Percentiles rank a stretch among this genome's conserved stretches.
phyloP scores from a whole-genome alignment of 495 filamentous ascomycete genomes.

The Penicillium paxilli region DNA sequence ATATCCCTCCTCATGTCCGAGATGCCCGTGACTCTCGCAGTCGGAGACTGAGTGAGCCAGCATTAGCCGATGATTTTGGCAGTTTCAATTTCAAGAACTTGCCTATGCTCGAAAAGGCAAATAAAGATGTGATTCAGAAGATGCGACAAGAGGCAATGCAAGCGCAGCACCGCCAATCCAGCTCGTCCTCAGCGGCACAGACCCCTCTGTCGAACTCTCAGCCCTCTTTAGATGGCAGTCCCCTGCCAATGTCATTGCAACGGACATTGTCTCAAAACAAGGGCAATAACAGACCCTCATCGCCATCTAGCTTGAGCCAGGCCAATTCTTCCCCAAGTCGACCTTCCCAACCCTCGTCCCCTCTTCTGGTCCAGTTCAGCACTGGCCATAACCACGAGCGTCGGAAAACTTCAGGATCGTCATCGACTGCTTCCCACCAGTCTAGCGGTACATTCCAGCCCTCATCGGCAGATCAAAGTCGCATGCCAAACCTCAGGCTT shows the following conservation, averaged over 20 bases:
- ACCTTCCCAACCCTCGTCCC: conserved; percentile 90
- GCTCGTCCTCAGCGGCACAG: conserved; percentile 22
- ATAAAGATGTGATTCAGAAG: conserved; percentile 97
- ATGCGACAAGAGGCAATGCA: conserved; percentile 85
- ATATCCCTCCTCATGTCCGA: conserved; percentile 94
- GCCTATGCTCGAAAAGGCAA: conserved; percentile 94
- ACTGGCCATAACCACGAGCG: conserved; percentile 71
- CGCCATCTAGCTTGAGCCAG: conserved; percentile 77
- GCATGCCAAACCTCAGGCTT: conserved; percentile 52
- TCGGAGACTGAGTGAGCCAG: conserved; percentile 86
- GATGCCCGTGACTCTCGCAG: conserved; percentile 74
- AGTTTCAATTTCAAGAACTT: conserved; percentile 97
- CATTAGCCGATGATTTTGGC: conserved; percentile 88
- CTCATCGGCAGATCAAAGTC: conserved; percentile 60
- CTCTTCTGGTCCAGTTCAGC: conserved; percentile 87
- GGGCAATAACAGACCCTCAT: conserved; percentile 75
- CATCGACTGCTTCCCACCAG: conserved; percentile 79
- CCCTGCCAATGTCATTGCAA: conserved; percentile 78
- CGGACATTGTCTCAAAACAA: conserved; percentile 77
- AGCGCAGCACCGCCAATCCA: conserved; percentile 50
- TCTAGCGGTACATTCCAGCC: conserved; percentile 72
- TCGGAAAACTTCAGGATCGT: conserved; percentile 81
- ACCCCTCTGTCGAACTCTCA: conserved; percentile 46
- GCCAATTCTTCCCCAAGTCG: conserved; percentile 84
- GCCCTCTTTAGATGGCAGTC: conserved; percentile 81